These are phyloP conservation scores for Leptographium wingfieldii DNA, from an alignment of 2,329 filamentous ascomycete species.

Conservation along the genomic window DNA sequence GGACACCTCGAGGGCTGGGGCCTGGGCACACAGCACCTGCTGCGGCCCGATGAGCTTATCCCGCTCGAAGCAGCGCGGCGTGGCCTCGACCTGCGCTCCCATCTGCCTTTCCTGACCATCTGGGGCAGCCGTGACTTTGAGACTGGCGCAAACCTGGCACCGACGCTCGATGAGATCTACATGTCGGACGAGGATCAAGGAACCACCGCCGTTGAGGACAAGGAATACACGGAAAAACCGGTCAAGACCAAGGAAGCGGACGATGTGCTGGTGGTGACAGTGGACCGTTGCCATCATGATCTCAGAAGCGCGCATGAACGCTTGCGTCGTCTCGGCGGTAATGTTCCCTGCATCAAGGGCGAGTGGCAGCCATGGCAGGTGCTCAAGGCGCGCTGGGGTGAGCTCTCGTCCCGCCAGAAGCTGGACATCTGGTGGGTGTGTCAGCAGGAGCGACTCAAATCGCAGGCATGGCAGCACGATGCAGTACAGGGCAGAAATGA, in stretches of 20 bases:
- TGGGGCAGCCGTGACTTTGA: conserved; percentile 49
- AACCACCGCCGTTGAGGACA: not conserved
- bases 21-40: conserved; percentile 28
- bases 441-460: conserved; percentile 14
- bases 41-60: conserved; percentile 46
- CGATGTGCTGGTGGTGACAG: conserved; percentile 17
- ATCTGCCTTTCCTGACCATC: conserved; percentile 40
- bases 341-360: conserved; percentile 17
- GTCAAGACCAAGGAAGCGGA: not conserved
- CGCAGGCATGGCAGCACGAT: conserved; percentile 9
- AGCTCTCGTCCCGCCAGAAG: conserved; percentile 24
- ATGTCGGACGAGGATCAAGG: conserved; percentile 30
- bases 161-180: conserved; percentile 36
- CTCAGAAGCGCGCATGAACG: conserved; percentile 17
- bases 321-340: conserved; percentile 17
- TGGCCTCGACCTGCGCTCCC: conserved; percentile 33
- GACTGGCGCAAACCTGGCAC: conserved; percentile 35
- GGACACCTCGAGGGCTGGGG: conserved; percentile 47
- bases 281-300: conserved; percentile 27
- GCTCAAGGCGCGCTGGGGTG: conserved; percentile 30
- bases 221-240: not conserved
- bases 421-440: conserved; percentile 23
- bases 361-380: conserved; percentile 33
- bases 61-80: conserved; percentile 41
- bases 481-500: not conserved